Conservation (phyloP, 768 basidiomycete genomes). For the Butyriboletus loyo region DNA sequence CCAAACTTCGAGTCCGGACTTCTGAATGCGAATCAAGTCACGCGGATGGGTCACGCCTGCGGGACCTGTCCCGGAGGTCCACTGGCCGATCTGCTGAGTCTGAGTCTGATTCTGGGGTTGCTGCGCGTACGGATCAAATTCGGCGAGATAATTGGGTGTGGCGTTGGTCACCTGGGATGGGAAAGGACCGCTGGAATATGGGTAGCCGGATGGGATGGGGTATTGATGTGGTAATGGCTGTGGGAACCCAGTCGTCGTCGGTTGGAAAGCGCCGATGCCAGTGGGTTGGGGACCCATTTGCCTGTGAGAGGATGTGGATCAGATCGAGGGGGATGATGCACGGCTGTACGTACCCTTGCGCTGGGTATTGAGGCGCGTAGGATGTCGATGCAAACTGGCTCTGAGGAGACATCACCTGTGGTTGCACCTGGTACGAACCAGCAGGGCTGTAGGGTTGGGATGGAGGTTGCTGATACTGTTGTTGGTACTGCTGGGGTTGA, state of each 20-base stretch:
- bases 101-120: neutral
- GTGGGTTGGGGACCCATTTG: constrained; percentile 34
- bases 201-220: constrained; percentile 15
- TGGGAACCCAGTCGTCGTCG: constrained; percentile 52
- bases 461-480: constrained; percentile 35
- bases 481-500: constrained; percentile 35
- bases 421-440: constrained; percentile 13
- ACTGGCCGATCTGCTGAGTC: neutral
- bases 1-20: constrained; percentile 69
- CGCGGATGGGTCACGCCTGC: constrained; percentile 56
- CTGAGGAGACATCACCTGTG: constrained; percentile 19
- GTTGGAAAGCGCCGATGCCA: constrained; percentile 40
- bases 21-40: constrained; percentile 62
- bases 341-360: constrained; percentile 15
- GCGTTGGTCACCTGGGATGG: constrained; percentile 16
- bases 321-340: neutral
- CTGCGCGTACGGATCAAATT: constrained; percentile 41
- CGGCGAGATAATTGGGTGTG: constrained; percentile 29
- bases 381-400: constrained; percentile 22
- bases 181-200: constrained; percentile 31
- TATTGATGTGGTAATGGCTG: constrained; percentile 39
- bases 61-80: constrained; percentile 13
- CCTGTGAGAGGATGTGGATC: constrained; percentile 11
- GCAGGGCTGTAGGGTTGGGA: constrained; percentile 12
- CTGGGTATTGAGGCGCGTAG: constrained; percentile 24